Evolutionary conservation across 177 flowering plant species (phyloP).

Genomic region (Vitis hybrid): DNA sequence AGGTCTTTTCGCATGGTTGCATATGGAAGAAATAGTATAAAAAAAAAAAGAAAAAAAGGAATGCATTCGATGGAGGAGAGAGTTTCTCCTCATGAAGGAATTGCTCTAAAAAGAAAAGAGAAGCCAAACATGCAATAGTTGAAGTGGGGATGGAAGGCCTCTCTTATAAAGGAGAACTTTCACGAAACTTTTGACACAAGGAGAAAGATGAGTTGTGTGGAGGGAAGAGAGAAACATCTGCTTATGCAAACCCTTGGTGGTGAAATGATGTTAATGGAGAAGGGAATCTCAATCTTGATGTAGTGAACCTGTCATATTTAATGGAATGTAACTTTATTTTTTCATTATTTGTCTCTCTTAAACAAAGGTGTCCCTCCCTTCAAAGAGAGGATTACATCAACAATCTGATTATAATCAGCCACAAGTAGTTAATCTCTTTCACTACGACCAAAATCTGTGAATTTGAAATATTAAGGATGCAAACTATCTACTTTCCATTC

Average conservation of each 20-base stretch:
- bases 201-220: background rate
- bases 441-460: background rate
- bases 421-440: background rate
- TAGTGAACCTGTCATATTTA: background rate
- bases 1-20: background rate
- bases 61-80: background rate
- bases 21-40: background rate
- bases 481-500: no score
- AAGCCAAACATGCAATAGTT: background rate
- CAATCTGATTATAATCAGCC: background rate
- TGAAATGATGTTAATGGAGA: background rate
- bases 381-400: background rate
- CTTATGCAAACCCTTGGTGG: background rate
- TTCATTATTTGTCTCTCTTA: background rate
- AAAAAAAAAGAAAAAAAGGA: background rate
- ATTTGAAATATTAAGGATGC: no score
- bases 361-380: background rate
- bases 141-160: no score
- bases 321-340: background rate
- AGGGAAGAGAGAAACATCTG: background rate
- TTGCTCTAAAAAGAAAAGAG: background rate
- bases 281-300: background rate
- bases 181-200: no score
- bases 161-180: no score
- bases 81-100: background rate